A percentile compares a stretch with the other conserved stretches of the same genome.
These are phyloP conservation scores for Phaeosphaeria sp. DNA, from an alignment of 2,329 filamentous ascomycete genomes.

Conservation along the genomic window DNA sequence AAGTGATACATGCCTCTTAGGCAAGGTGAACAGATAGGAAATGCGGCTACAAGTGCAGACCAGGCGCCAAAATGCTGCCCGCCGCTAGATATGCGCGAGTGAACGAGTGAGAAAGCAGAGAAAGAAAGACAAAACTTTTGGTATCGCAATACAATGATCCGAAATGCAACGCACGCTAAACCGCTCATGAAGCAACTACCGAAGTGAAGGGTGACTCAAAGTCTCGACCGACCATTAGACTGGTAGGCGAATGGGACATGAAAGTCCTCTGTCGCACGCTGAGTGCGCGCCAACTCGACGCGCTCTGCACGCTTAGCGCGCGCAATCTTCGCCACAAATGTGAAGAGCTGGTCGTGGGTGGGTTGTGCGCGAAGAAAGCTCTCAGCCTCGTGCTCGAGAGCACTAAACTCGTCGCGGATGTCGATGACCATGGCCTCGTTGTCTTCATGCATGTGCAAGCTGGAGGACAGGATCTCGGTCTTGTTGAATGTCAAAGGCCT, in stretches of 20 bases:
- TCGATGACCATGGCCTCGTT: neutral
- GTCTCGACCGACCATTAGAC: neutral
- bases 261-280: neutral
- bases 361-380: neutral
- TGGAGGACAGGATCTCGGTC: constrained; percentile 13
- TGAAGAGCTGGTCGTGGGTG: neutral
- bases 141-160: neutral
- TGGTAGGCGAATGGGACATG: neutral
- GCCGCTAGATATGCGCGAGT: neutral
- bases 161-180: neutral
- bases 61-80: neutral
- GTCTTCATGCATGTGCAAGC: constrained; percentile 2
- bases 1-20: neutral
- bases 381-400: neutral
- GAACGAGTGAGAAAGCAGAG: neutral
- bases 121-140: neutral
- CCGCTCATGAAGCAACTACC: neutral
- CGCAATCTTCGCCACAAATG: neutral
- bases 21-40: neutral
- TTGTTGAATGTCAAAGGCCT: constrained; percentile 22
- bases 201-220: neutral
- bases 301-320: neutral
- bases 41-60: neutral
- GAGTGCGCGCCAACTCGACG: neutral
- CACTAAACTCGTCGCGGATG: neutral